A percentile compares a stretch with the other conserved stretches of the same genome.
These are phyloP conservation scores for Pezicula carpinea DNA, from an alignment of 2,329 filamentous ascomycete genomes.

Conservation along the genomic window DNA sequence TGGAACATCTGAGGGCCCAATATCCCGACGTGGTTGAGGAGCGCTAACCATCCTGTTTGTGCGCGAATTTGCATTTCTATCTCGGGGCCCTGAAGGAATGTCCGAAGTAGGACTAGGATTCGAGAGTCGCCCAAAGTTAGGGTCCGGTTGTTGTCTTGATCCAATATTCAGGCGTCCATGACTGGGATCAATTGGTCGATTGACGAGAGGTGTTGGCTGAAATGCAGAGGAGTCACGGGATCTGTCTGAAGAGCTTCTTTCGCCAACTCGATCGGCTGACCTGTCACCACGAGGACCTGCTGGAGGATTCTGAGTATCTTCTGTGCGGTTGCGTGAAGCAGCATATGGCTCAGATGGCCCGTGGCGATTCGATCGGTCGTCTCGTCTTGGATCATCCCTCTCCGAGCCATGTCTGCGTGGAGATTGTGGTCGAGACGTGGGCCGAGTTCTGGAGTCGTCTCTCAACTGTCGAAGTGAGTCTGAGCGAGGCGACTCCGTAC, in stretches of 20 bases:
- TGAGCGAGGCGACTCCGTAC: slow-evolving; percentile 20
- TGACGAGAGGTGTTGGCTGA: slow-evolving; percentile 29
- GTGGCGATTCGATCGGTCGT: slow-evolving; percentile 22
- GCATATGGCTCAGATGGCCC: slow-evolving; percentile 13
- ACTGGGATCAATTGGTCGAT: slow-evolving; percentile 41
- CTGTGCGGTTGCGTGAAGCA: slow-evolving; percentile 16
- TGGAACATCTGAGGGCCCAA: slow-evolving; percentile 17
- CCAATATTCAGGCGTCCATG: slow-evolving; percentile 38
- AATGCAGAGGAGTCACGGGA: slow-evolving; percentile 36
- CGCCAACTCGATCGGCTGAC: slow-evolving; percentile 40
- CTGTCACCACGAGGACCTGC: slow-evolving; percentile 33
- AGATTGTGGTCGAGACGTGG: slow-evolving; percentile 39
- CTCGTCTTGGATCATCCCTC: slow-evolving; percentile 31
- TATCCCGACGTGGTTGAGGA: slow-evolving; percentile 18
- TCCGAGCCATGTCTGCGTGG: slow-evolving; percentile 40
- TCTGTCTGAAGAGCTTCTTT: slow-evolving; percentile 37
- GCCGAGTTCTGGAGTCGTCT: slow-evolving; percentile 24
- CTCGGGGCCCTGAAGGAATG: slow-evolving; percentile 52
- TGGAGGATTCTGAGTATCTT: slow-evolving; percentile 24
- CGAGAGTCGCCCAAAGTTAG: slow-evolving; percentile 59
- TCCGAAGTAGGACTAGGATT: slow-evolving; percentile 39
- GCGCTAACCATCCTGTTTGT: slow-evolving; percentile 17
- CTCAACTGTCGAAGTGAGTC: slow-evolving; percentile 25
- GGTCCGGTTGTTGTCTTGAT: slow-evolving; percentile 45
- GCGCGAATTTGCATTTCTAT: slow-evolving; percentile 37